phyloP scores from a whole-genome alignment of 306 rosid genomes.

The Ziziphus jujuba region DNA sequence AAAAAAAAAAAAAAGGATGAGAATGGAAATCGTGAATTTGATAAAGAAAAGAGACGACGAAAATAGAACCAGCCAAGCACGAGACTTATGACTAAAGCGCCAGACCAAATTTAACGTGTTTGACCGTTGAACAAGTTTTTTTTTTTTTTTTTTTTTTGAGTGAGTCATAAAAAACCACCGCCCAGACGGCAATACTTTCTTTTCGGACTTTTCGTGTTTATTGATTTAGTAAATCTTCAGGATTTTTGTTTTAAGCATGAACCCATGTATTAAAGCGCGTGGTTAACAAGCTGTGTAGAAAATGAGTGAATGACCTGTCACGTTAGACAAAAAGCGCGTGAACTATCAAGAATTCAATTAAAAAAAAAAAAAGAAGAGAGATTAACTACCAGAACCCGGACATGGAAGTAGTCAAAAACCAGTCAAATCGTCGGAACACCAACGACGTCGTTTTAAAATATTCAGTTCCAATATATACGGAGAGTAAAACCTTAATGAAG shows the following conservation, averaged over 20 bases:
- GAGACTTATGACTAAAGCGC: not conserved
- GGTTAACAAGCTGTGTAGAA: not conserved
- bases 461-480: not conserved
- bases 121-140: conserved; percentile 33
- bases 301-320: not conserved
- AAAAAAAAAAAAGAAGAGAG: not conserved
- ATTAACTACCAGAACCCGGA: not conserved
- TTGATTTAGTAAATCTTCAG: not conserved
- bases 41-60: not conserved
- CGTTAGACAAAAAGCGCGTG: not conserved
- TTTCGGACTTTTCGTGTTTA: not conserved
- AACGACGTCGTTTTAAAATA: conserved; percentile 3
- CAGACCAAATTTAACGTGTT: conserved; percentile 18
- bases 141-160: not conserved
- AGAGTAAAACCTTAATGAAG: not conserved
- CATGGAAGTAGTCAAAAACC: not conserved
- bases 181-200: not conserved
- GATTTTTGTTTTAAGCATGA: not conserved
- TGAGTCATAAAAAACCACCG: conserved; percentile 1
- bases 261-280: conserved; percentile 5
- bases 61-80: conserved; percentile 26
- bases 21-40: no score
- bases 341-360: not conserved
- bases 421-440: not conserved
- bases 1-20: not conserved